Base-by-base conservation (phyloP, 345 rosid species). In the Aquilaria yunnanensis region DNA sequence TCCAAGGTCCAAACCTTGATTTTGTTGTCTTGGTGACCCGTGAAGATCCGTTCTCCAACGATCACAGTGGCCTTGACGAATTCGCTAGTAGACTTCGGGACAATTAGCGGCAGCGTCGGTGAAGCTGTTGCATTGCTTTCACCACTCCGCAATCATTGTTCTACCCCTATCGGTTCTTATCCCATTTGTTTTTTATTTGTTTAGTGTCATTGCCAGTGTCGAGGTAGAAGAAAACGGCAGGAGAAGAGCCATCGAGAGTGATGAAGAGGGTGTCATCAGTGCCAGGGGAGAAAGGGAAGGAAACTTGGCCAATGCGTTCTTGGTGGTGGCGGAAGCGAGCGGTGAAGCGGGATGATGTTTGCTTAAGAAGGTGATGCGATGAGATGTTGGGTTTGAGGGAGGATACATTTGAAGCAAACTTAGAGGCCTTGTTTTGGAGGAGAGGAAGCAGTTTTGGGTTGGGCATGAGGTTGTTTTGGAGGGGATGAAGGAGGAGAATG, bases 161-260 rank as follows among this genome's bases (percentile, higher is more conserved):
- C 23, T 23, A 23, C 23, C 23, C 23, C 23, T 23, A 23, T 23
- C 23, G 1, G 23, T 23, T 23, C 23, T 23, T 23, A 23, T 23
- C 23, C 23, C 23, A 23, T 23, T 23, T 23, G 23, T 23, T 23
- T 23, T 23, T 23, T 23, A 23, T 23, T 23, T 23, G 76, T 68
- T 88, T 72, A 14, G 77, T 85, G 80, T 93, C 96, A 37, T 92
- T 86, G 48, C 98, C 98, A 12, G 98, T 93, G 81, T 93, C 97
- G 10, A 93, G 82, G 77, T 85, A 93, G 49, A 93, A 86, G 1
- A 90, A 86, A 65, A 93, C 73, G 50, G 79, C 31, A 32, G 77
- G 81, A 14, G 88, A 68, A 45, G 84, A 75, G 48, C 75, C 60
- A 54, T 79, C 69, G 56, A 89, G 72, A 63, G 83, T 73, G 61